Evolutionary conservation across 495 filamentous ascomycete species (phyloP).

Genomic region (Xylaria cubensis): DNA sequence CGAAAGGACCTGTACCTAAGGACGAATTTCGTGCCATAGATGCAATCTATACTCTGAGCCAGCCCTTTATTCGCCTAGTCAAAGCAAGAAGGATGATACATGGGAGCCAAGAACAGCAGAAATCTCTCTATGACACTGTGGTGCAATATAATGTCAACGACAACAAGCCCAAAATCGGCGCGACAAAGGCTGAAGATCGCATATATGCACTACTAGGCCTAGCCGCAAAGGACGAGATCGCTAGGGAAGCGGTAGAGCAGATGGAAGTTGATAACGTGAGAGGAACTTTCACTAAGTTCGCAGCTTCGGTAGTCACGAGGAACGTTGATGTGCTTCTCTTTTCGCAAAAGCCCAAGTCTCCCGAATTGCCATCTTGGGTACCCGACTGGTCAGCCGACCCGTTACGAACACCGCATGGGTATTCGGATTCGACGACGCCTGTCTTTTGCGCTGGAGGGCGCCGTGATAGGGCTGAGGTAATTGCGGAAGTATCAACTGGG

Average conservation of each 20-base stretch:
- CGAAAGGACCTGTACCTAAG: not conserved
- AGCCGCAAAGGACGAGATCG: not conserved
- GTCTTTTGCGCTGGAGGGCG: conserved; percentile 9
- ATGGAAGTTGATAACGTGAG: conserved; percentile 20
- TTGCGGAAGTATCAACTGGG: conserved; percentile 12
- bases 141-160: conserved; percentile 23
- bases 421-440: conserved; percentile 3
- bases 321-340: conserved; percentile 24
- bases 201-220: conserved; percentile 23
- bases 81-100: conserved; percentile 10
- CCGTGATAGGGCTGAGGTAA: not conserved
- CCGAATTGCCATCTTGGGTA: conserved; percentile 18
- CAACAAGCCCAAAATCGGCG: conserved; percentile 14
- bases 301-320: conserved; percentile 14
- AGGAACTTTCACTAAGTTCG: conserved; percentile 18
- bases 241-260: conserved; percentile 2
- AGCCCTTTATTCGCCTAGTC: not conserved
- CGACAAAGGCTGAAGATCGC: conserved; percentile 17
- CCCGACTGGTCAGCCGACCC: conserved; percentile 12
- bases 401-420: conserved; percentile 13
- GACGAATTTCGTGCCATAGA: not conserved
- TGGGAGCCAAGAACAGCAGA: not conserved
- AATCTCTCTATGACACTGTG: conserved; percentile 11
- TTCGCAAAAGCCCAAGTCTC: conserved; percentile 11
- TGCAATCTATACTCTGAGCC: conserved; percentile 14